These are phyloP conservation scores for Aspergillus piperis DNA, from an alignment of 2,329 filamentous ascomycete genomes.

Conservation along the genomic window DNA sequence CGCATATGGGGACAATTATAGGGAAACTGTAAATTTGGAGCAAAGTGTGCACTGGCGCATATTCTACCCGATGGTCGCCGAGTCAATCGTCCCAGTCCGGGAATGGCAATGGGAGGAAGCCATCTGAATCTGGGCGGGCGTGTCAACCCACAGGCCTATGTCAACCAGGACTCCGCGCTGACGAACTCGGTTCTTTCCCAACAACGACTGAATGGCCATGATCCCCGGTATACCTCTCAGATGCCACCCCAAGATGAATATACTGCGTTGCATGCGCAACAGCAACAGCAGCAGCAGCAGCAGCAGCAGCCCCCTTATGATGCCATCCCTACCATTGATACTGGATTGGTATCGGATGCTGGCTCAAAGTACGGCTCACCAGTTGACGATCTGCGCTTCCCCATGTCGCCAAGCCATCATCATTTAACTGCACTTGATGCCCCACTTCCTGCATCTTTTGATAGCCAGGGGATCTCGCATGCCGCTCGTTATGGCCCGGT, in stretches of 20 bases:
- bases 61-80: constrained; percentile 90
- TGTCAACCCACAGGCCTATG: constrained; percentile 64
- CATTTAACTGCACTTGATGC: constrained; percentile 92
- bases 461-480: constrained; percentile 92
- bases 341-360: constrained; percentile 59
- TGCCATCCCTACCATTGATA: constrained; percentile 58
- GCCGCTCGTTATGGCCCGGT: constrained; percentile 87
- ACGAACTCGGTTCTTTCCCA: constrained; percentile 70
- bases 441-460: constrained; percentile 89
- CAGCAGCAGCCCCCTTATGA: constrained; percentile 49
- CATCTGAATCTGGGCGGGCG: constrained; percentile 67
- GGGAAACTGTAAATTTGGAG: constrained; percentile 99
- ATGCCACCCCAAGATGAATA: constrained; percentile 48
- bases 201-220: constrained; percentile 58
- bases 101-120: constrained; percentile 53
- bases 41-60: constrained; percentile 95
- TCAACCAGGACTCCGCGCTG: constrained; percentile 68
- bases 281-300: constrained; percentile 34
- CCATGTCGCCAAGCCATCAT: constrained; percentile 71
- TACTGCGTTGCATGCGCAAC: constrained; percentile 40
- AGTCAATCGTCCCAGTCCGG: constrained; percentile 70
- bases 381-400: constrained; percentile 73
- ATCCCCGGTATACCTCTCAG: constrained; percentile 46
- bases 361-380: constrained; percentile 79
- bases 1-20: constrained; percentile 42